Evolutionary conservation across 2,329 filamentous ascomycete species (phyloP), one percentile per base, ranked within the genome.

Genomic region (Paracoccidioides lutzii): DNA sequence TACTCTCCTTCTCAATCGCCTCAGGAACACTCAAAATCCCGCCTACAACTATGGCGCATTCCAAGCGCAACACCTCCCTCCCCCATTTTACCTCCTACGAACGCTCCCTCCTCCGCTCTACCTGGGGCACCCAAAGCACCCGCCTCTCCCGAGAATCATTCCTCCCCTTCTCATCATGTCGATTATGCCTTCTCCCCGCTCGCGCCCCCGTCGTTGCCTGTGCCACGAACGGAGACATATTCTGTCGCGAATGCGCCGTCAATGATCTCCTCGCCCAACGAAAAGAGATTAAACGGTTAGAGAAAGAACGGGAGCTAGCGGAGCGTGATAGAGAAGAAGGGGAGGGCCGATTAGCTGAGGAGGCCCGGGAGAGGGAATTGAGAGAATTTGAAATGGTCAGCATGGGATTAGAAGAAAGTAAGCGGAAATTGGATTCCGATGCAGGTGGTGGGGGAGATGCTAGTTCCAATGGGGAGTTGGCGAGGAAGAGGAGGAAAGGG

Each of bases 31-130:
- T 30, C 44, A 12, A 12, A 5, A 48, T 48, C 8, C 30, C 12
- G 14, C n/a, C 52, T 3, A 8, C 30, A 32, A 22, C 53, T 41
- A 75, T 75, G 73, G 72, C 73, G 7, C 73, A 75, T 60, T 75
- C 73, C 67, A 95, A 95, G 75, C 83, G 89, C 64, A 95, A 96
- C 74, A 95, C 90, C 46, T 91, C 88, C 46, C 83, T 91, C 46
- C 84, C 90, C 44, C 90, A 96, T 72, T 97, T 97, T 77, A 97
- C 93, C 38, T 84, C 89, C 30, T 83, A 96, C 73, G 93, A 97
- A 74, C 85, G 93, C 62, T 80, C 81, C 53, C 81, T 91, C 52
- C 85, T 95, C 58, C 88, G 90, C 65, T 80, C 81, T 15, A 82
- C 83, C 62, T 97, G 93, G 90, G 83, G 85, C 62, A 82, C 85